These are phyloP conservation scores for Rhizophora mangle DNA, from an alignment of 345 rosid genomes.

Conservation along the genomic window DNA sequence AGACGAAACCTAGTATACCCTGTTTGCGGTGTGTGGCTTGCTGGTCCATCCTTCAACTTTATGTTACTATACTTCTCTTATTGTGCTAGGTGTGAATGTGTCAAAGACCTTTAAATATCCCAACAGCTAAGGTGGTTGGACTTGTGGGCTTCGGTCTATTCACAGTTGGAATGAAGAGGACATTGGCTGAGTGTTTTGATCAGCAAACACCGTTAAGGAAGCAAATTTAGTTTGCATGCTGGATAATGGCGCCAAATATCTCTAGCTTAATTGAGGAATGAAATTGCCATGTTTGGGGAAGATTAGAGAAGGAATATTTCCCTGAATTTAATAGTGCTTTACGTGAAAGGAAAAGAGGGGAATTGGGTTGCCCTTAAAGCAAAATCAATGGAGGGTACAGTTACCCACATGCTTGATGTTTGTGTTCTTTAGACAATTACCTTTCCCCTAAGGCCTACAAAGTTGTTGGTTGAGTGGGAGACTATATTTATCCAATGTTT, in stretches of 20 bases:
- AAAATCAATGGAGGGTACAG: conserved; percentile 31
- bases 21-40: conserved; percentile 8
- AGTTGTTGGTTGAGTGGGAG: neutral
- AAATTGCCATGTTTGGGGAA: conserved; percentile 1
- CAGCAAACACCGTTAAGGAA: conserved; percentile 24
- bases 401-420: conserved; percentile 18
- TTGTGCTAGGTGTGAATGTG: neutral
- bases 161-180: conserved; percentile 33
- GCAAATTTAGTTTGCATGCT: conserved; percentile 28
- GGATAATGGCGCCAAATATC: conserved; percentile 37
- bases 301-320: neutral
- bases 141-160: conserved; percentile 1
- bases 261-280: conserved; percentile 1
- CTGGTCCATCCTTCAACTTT: conserved; percentile 23
- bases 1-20: conserved; percentile 23
- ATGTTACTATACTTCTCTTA: neutral
- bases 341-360: conserved; percentile 38
- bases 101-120: conserved; percentile 11
- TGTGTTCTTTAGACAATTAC: conserved; percentile 1
- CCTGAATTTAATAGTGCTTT: conserved; percentile 25
- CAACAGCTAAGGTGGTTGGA: conserved; percentile 10
- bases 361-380: conserved; percentile 46
- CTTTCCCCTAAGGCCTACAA: neutral
- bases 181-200: conserved; percentile 16
- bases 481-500: neutral